Percentiles rank a stretch among this genome's conserved stretches.
These are phyloP conservation scores for Datura wrightii DNA, from an alignment of 257 asterid species.

Conservation along the genomic window DNA sequence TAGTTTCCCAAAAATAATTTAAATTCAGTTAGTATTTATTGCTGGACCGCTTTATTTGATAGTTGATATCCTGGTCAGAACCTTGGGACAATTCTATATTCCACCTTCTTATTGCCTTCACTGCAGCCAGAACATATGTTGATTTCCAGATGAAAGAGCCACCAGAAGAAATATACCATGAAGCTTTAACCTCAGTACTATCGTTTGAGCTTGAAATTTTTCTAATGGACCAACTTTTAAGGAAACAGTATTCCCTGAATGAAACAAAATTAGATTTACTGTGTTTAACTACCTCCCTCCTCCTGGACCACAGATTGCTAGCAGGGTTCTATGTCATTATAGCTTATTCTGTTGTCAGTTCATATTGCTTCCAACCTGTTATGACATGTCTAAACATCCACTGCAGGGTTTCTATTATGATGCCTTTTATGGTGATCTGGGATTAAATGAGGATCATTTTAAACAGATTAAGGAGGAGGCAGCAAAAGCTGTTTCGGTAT, in stretches of 20 bases:
- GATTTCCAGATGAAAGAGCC: constrained; percentile 1
- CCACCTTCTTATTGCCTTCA: background rate
- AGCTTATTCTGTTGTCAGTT: constrained; percentile 18
- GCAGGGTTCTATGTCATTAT: constrained; percentile 22
- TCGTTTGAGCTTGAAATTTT: background rate
- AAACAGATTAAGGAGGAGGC: constrained; percentile 81
- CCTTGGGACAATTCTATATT: background rate
- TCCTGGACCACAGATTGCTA: background rate
- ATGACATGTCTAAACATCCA: constrained; percentile 37
- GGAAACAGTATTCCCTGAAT: constrained; percentile 29
- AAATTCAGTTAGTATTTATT: background rate
- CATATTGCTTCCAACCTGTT: constrained; percentile 23
- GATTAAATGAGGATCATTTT: constrained; percentile 89
- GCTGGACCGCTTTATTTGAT: background rate
- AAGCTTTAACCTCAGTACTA: background rate
- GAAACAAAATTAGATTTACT: constrained; percentile 16
- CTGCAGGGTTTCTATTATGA: constrained; percentile 95
- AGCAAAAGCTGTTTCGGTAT: constrained; percentile 80
- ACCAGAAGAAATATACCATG: background rate
- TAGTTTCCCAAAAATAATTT: constrained; percentile 18
- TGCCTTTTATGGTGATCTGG: constrained; percentile 91
- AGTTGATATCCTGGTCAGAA: constrained; percentile 20
- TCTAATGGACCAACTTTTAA: background rate
- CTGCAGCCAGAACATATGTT: background rate
- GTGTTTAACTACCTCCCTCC: background rate